Conservation (phyloP, 208 protist species). For the Hexamita inflata region DNA sequence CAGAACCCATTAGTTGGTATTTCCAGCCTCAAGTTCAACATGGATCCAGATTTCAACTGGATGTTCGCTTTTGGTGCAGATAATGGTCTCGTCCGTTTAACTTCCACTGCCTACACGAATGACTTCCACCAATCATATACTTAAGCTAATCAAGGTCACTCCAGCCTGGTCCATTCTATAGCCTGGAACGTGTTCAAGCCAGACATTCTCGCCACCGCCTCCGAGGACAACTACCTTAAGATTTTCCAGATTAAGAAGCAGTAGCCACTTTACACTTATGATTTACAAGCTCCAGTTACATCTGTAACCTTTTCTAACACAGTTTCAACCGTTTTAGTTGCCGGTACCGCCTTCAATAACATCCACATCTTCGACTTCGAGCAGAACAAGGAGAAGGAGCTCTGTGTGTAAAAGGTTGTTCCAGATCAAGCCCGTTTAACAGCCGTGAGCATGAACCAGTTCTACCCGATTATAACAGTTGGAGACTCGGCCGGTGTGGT, state of each 20-base stretch:
- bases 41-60: not conserved
- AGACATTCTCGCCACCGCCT: not conserved
- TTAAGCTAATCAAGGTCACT: constrained; percentile 8
- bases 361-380: constrained; percentile 18
- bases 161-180: not conserved
- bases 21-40: not conserved
- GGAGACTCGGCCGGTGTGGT: constrained; percentile 3
- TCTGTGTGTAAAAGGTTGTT: constrained; percentile 4
- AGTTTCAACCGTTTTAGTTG: constrained; percentile 11
- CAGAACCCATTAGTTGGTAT: not conserved
- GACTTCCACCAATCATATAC: not conserved
- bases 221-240: constrained; percentile 1
- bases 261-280: not conserved
- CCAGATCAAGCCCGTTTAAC: not conserved
- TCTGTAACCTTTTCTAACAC: not conserved
- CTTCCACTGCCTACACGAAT: constrained; percentile 5
- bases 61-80: constrained; percentile 6
- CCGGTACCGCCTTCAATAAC: not conserved
- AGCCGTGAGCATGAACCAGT: not conserved
- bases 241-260: not conserved
- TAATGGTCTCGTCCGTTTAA: not conserved
- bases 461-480: constrained; percentile 12
- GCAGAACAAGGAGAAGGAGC: not conserved
- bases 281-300: not conserved
- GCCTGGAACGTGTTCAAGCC: constrained; percentile 12